Evolutionary conservation across 2,329 filamentous ascomycete species (phyloP), one percentile per base, ranked within the genome.

Genomic region (Neonectria hederae): DNA sequence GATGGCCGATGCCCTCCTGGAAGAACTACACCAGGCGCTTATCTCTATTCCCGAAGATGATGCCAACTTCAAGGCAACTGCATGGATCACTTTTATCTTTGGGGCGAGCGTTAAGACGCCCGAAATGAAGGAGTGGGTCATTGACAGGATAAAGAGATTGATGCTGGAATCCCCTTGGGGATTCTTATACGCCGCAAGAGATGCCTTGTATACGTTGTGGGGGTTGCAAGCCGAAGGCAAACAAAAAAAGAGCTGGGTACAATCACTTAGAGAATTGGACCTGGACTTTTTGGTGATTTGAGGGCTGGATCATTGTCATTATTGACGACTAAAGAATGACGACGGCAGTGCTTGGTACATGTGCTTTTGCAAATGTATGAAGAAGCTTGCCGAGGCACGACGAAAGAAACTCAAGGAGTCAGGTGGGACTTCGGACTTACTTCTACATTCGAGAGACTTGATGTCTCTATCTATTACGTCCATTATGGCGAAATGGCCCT

Each of bases 61-160:
- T 49, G 78, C 80, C 1, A 81, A 87, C 21, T 83, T 87, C 76
- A 88, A 88, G 68, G 85, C 83, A 0, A 86, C 84, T 4, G 81
- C 83, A 1, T 88, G 85, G 85, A 84, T 86, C 0, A 82, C 85
- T 0, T 88, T 89, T 58, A 79, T 88, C 6, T 84, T 83, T 6
- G 86, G 85, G 1, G 85, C 85, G 0, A 84, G 86, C 58, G 82
- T 83, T 0, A 79, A 78, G 46, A 79, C 83, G 6, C 74, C 73
- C 0, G 74, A 71, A 24, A 78, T 80, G 64, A 80, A 84, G 35
- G 76, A 77, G 3, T 87, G 84, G 84, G 82, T 84, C 49, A 79
- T 83, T 71, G 75, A 83, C 24, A 80, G 83, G 21, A 73, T 85
- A 24, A 76, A 77, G 40, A 75, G 76, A 21, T 75, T 82, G 19